These are phyloP conservation scores for Dalbergia cultrata DNA, from an alignment of 306 rosid species.

Conservation along the genomic window DNA sequence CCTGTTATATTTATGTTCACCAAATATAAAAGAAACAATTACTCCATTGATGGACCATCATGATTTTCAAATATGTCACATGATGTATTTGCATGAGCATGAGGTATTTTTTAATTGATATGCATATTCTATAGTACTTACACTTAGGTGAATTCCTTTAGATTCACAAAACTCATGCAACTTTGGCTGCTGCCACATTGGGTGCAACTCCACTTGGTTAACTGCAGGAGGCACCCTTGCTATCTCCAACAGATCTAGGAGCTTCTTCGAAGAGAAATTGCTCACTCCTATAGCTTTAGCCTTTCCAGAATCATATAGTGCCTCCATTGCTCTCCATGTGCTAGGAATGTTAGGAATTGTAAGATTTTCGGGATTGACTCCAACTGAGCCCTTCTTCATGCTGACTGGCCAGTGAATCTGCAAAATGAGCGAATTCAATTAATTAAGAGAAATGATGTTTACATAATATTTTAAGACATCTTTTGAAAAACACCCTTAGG, in stretches of 20 bases:
- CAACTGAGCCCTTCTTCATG: not conserved
- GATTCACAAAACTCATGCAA: constrained; percentile 33
- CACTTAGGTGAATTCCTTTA: constrained; percentile 19
- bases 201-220: constrained; percentile 17
- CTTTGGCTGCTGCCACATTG: constrained; percentile 22
- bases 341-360: not conserved
- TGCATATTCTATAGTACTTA: not conserved
- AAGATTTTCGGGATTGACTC: constrained; percentile 15
- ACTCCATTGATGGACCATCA: not conserved
- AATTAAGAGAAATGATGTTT: too few species aligned
- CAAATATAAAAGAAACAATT: not conserved
- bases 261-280: constrained; percentile 38
- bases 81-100: not conserved
- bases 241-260: constrained; percentile 18
- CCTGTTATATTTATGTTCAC: not conserved
- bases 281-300: constrained; percentile 32
- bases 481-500: too few species aligned
- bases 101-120: not conserved
- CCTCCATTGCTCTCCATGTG: constrained; percentile 36
- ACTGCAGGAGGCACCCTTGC: constrained; percentile 24
- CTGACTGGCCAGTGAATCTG: constrained; percentile 16
- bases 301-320: constrained; percentile 27
- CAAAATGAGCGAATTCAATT: not conserved
- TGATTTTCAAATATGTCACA: not conserved
- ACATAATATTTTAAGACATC: too few species aligned